Evolutionary conservation across 108 stramenopile genomes (phyloP), one percentile per base, ranked within the genome.

Genomic region (Licmophora abbreviata): DNA sequence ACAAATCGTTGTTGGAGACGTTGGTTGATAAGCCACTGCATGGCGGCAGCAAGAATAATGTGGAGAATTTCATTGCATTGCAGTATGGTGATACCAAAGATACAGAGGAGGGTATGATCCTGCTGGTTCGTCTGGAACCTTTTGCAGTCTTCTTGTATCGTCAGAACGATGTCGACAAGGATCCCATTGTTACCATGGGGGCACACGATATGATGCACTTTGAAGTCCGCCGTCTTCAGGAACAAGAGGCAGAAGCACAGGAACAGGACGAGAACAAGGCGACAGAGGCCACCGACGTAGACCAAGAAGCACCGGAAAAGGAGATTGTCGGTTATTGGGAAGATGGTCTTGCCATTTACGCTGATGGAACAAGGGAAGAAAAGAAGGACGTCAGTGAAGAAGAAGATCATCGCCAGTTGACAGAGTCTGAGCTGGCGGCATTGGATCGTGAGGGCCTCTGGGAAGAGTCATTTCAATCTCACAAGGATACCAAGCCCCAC

Each of bases 251-350:
- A 2, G 50, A 55, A 29, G 66, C 69, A 20, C 48, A 63, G 15
- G 54, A 54, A n/a, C 38, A 33, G 6, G 53, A 69, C 14, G 49
- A 64, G 32, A 64, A 59, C 1, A 45, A 41, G 12, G 58, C 66
- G 27, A 56, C 29, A 1, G 61, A 75, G 10, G 42, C 49, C 37
- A 40, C 62, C 5, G 42, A 58, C 2, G 66, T 70, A 22, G 62
- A 50, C 21, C 66, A 73, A 43, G 67, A 68, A 29, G 63, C 76
- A 38, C 73, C 59, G 5, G 85, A 83, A 30, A 88, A 90, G 41
- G 81, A 92, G 64, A 81, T 92, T 64, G 86, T 84, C 1, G 90
- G 88, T 14, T 92, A 92, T 59, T 89, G 91, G 88, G 87, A 92
- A 64, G 91, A 92, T 73, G 94, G 90, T 35, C 62, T 92, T 14